These are phyloP conservation scores for Cryptococcus sp. DNA, from an alignment of 1,284 basidiomycete genomes.

Conservation along the genomic window DNA sequence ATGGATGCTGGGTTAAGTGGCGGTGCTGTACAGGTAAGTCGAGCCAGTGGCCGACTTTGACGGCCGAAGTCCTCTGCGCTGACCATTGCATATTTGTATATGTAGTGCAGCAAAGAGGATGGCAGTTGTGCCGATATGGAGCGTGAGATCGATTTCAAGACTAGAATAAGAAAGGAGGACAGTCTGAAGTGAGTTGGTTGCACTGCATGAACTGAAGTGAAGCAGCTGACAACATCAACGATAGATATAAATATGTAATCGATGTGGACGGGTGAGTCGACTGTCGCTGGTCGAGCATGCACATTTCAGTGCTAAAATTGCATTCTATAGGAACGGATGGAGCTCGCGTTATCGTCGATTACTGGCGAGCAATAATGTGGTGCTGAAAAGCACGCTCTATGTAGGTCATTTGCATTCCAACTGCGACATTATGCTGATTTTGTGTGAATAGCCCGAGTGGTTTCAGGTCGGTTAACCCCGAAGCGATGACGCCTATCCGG, in stretches of 20 bases:
- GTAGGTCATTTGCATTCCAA: constrained; percentile 25
- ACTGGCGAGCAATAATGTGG: constrained; percentile 41
- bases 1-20: constrained; percentile 45
- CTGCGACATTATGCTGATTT: background rate
- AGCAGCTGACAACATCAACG: constrained; percentile 15
- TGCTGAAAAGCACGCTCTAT: constrained; percentile 46
- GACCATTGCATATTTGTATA: background rate
- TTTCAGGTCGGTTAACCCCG: constrained; percentile 23
- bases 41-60: background rate
- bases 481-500: no score
- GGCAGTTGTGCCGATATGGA: constrained; percentile 49
- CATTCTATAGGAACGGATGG: constrained; percentile 49
- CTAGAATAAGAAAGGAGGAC: constrained; percentile 30
- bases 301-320: background rate
- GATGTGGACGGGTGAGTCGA: constrained; percentile 53
- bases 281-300: background rate
- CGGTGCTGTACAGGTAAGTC: constrained; percentile 30
- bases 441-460: constrained; percentile 33
- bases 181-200: constrained; percentile 20
- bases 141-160: constrained; percentile 44
- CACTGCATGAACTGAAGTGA: background rate
- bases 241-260: constrained; percentile 52
- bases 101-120: constrained; percentile 49
- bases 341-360: constrained; percentile 49
- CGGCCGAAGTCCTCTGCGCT: background rate